Conservation (phyloP, 768 basidiomycete genomes). For the Asterophora lycoperdoides region DNA sequence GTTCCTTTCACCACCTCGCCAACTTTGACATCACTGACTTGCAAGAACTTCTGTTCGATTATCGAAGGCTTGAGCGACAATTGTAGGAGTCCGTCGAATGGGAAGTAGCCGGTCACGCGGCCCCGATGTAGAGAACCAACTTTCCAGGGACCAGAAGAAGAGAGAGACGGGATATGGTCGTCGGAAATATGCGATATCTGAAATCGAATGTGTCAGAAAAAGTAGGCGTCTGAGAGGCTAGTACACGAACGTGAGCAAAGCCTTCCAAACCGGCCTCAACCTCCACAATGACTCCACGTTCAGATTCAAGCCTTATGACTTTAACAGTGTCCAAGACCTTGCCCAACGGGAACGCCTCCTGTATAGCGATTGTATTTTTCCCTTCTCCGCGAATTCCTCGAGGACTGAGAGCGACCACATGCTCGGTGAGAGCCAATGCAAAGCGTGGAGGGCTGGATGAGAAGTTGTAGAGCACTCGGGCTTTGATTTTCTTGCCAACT, state of each 20-base stretch:
- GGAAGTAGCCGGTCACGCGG: constrained; percentile 81
- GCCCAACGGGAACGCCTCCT: constrained; percentile 69
- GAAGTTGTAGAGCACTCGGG: constrained; percentile 80
- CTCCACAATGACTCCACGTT: constrained; percentile 76
- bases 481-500: constrained; percentile 74
- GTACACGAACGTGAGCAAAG: constrained; percentile 75
- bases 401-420: constrained; percentile 55
- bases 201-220: constrained; percentile 9
- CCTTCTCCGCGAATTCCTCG: constrained; percentile 29
- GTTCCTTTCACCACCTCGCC: constrained; percentile 86
- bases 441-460: constrained; percentile 76
- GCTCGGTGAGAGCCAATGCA: constrained; percentile 70
- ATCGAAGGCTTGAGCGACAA: constrained; percentile 82
- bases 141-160: constrained; percentile 78
- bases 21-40: constrained; percentile 74
- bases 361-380: constrained; percentile 30
- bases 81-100: constrained; percentile 84
- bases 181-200: constrained; percentile 95
- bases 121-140: constrained; percentile 75
- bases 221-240: background rate
- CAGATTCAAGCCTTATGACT: constrained; percentile 69
- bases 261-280: constrained; percentile 63
- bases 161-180: constrained; percentile 80
- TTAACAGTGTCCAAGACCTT: constrained; percentile 66
- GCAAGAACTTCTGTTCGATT: constrained; percentile 82